Conservation (phyloP, 2,329 filamentous ascomycete genomes). For the Xylogone sp. region DNA sequence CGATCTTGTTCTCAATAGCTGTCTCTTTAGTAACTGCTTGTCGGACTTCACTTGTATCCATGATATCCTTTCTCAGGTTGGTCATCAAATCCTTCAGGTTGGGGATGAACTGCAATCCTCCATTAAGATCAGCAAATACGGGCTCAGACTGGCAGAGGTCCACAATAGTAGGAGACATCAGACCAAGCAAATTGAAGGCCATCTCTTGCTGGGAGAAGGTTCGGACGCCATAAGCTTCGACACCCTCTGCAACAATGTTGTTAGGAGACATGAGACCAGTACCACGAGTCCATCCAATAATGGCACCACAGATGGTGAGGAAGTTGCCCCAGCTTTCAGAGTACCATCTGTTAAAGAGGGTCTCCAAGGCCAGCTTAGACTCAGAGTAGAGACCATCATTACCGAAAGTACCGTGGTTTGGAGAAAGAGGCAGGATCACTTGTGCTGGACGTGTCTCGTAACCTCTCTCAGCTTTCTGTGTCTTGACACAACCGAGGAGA, state of each 20-base stretch:
- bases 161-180: slow-evolving; percentile 92
- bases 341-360: slow-evolving; percentile 97
- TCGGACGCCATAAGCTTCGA: slow-evolving; percentile 93
- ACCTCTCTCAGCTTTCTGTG: slow-evolving; percentile 80
- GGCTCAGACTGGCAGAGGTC: slow-evolving; percentile 95
- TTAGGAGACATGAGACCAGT: slow-evolving; percentile 98
- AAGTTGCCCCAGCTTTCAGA: slow-evolving; percentile 97
- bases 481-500: slow-evolving; percentile 85
- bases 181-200: slow-evolving; percentile 95
- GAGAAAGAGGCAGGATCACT: slow-evolving; percentile 91
- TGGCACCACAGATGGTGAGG: slow-evolving; percentile 95
- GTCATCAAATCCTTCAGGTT: slow-evolving; percentile 95
- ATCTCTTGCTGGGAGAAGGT: slow-evolving; percentile 99
- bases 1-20: slow-evolving; percentile 91
- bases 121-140: slow-evolving; percentile 95
- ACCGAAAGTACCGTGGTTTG: slow-evolving; percentile 97
- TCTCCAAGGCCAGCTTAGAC: slow-evolving; percentile 95
- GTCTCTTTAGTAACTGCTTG: slow-evolving; percentile 94
- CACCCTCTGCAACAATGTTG: slow-evolving; percentile 94
- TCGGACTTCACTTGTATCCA: slow-evolving; percentile 90
- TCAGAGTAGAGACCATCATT: slow-evolving; percentile 98
- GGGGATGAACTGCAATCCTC: slow-evolving; percentile 94
- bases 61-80: slow-evolving; percentile 88
- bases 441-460: slow-evolving; percentile 96
- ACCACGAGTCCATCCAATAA: slow-evolving; percentile 98